Evolutionary conservation across 768 basidiomycete species (phyloP).

Genomic region (Agrocybe praecox): DNA sequence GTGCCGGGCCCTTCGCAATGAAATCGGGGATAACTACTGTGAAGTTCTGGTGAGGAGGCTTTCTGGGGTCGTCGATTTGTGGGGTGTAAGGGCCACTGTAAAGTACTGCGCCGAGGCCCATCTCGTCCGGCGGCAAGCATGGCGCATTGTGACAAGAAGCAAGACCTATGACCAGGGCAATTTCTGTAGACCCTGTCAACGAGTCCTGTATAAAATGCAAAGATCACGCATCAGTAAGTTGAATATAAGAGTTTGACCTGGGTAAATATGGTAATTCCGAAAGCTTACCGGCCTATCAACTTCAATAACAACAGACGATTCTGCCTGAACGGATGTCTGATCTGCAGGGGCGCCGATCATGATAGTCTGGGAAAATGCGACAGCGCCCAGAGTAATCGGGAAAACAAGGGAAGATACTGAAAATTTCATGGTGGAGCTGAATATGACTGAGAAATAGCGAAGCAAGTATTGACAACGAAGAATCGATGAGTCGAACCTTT

Average conservation of each 20-base stretch:
- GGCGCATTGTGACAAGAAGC: slow-evolving; percentile 18
- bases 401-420: slow-evolving; percentile 7
- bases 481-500: too few relatives aligned
- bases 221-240: too few relatives aligned
- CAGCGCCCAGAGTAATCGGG: slow-evolving; percentile 3
- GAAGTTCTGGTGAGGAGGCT: slow-evolving; percentile 30
- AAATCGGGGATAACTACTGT: slow-evolving; percentile 22
- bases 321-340: slow-evolving; percentile 25
- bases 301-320: slow-evolving; percentile 33
- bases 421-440: slow-evolving; percentile 13
- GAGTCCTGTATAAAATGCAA: slow-evolving; percentile 19
- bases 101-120: slow-evolving; percentile 29
- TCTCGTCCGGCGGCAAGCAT: slow-evolving; percentile 26
- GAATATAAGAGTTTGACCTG: too few relatives aligned
- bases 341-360: slow-evolving; percentile 33
- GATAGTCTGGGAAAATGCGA: slow-evolving; percentile 20
- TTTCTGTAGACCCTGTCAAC: slow-evolving; percentile 24
- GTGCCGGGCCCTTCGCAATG: slow-evolving; percentile 13
- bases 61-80: slow-evolving; percentile 14
- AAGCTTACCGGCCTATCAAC: slow-evolving; percentile 40
- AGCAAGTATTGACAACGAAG: too few relatives aligned
- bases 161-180: slow-evolving; percentile 34
- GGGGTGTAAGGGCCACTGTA: slow-evolving; percentile 36
- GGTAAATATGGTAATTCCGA: too few relatives aligned
- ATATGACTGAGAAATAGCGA: not conserved